Evolutionary conservation across 2,329 filamentous ascomycete species (phyloP), one percentile per base, ranked within the genome.

Genomic region (Colletotrichum sp.): DNA sequence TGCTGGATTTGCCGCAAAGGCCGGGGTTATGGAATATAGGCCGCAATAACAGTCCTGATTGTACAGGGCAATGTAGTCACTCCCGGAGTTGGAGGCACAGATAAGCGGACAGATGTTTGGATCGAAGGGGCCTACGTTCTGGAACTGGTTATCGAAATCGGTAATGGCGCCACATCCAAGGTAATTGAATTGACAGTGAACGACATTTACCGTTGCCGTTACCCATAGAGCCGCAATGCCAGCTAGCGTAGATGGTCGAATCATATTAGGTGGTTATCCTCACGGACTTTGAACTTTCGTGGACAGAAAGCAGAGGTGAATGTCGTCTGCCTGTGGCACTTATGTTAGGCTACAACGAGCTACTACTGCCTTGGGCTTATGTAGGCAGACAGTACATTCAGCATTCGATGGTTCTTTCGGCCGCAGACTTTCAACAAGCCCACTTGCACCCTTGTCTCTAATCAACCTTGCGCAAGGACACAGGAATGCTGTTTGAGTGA

Each of bases 101-200:
- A 4, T 2, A 2, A 10, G 38, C 38, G 3, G 16, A n/a, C 38
- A 43, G 5, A 10, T 8, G 0, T 1, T 4, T 36, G 34, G 34
- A 16, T 36, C 7, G 0, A 1, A 14, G 14, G 4, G 0, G 36
- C 36, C 36, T 38, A 38, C 4, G 4, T 4, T 16, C 7, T 38
- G 7, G 36, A 38, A 38, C 36, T 38, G 36, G 16, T 1, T 38
- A 3, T 18, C 4, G 36, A 43, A 10, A 43, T 43, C 2, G 8
- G 8, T 10, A n/a, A 43, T 43, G 5, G 38, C 38, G 38, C 38
- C 38, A 43, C 38, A 43, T 43, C 38, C 38, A 43, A 43, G 8
- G 38, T 43, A 10, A 43, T 10, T 5, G 1, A 2, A 43, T 10
- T 43, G 38, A 1, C 38, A 43, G 9, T 43, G 38, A 3, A n/a